Base-by-base conservation (phyloP, 192 early-diverging fungal genomes). In the Podila epicladia region DNA sequence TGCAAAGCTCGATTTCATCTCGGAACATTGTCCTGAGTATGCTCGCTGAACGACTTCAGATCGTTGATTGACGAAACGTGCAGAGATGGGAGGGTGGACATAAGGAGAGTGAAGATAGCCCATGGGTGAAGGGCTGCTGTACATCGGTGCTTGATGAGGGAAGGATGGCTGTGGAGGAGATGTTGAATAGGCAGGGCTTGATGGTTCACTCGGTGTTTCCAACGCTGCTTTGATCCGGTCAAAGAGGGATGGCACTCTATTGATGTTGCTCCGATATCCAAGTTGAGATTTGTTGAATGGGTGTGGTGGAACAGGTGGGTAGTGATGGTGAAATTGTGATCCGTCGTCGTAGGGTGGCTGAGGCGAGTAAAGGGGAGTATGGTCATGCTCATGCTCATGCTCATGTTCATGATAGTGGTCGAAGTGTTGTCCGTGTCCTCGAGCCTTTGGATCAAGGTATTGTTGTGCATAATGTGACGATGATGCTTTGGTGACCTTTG, bases 221-320 rank as follows among this genome's bases (percentile, higher is more conserved):
- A 80, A 45, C 17, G 72, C 77, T 9, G 65, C 65, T 41, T 73
- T 80, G 58, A 80, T 80, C n/a, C 77, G 59, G 35, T 69, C 71
- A 32, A 80, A 62, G 17, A 80, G 57, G 26, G 77, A 51, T 4
- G 70, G 77, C 32, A 64, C 51, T 58, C 69, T 38, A 17, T 67
- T 62, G 59, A 58, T 53, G 37, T 41, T 71, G 58, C 72, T 58
- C 57, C 66, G 66, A 68, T 53, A 29, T 11, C 28, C 19, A 29
- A 64, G 68, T 19, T 67, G 64, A 50, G 74, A 66, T 15, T 66
- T 61, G 57, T 64, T 65, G 49, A 45, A 53, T 68, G 41, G 31
- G n/a, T 37, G 2, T 29, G 35, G 19, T 29, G 64, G 74, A 51
- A 24, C 31, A 59, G 53, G 63, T 37, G 32, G 63, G 37, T 37